Base-by-base conservation (phyloP, 1,284 basidiomycete genomes). In the Ceratobasidium sp. region DNA sequence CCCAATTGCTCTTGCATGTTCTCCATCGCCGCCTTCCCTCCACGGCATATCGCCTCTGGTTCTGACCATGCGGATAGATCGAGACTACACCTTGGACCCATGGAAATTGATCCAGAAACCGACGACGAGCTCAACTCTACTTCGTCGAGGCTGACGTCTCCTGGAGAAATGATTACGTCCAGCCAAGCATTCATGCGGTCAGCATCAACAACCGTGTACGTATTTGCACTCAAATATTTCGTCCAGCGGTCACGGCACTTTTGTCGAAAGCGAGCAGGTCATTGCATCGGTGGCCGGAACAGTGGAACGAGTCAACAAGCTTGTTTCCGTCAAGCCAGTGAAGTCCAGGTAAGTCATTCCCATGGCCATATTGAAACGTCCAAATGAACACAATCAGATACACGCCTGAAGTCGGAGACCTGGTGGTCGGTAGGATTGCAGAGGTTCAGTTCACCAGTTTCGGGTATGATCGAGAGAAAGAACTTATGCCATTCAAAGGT, bases 341-440 rank as follows among this genome's bases (percentile, higher is more conserved):
- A 88, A 92, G 75, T 91, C 93, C 75, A 90, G 94, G 94, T 94
- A 76, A 78, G 85, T 77, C 41, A 18, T 3, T 60, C 9, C 18
- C 12, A 23, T 18, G n/a, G 32, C n/a, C 16, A 50, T 16, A 18
- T 39, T 4, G 21, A 23, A 1, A 18, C 28, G n/a, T 16, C 50
- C 41, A 4, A 39, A 39, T 28, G 18, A 34, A 4, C 16, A 21
- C 81, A 3, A 76, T 6, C 78, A 96, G 96, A 80, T 99, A 99
- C 79, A 94, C 90, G 74, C 93, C 97, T 32, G 96, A 99, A 82
- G 92, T 99, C 9, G 97, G 97, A n/a, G 97, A 99, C 81, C 86
- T 99, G 1, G 96, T 99, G 2, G 93, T 99, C 18, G 97, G 97
- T 16, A 87, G 97, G 55, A 97, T 99, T 76, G 93, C 92, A 16